These are phyloP conservation scores for Blepharisma stoltei DNA, from an alignment of 73 alveolate genomes.

Conservation along the genomic window DNA sequence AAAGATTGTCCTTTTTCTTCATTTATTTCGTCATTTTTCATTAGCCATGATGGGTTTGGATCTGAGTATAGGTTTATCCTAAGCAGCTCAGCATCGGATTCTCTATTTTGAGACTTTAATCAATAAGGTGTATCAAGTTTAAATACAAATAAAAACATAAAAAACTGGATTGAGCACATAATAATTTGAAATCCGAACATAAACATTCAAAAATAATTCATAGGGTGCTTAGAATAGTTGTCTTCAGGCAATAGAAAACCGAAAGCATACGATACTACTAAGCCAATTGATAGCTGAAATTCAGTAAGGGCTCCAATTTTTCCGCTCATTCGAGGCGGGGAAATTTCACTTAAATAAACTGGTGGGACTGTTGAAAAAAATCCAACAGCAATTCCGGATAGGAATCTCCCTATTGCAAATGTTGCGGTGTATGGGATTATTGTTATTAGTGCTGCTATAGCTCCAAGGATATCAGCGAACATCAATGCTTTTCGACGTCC, in stretches of 20 bases:
- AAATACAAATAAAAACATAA: constrained; percentile 5
- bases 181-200: background rate
- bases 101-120: background rate
- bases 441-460: background rate
- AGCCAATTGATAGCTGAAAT: background rate
- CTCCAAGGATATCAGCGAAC: background rate
- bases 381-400: constrained; percentile 19
- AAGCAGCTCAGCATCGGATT: background rate
- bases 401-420: constrained; percentile 3
- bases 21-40: no score
- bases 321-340: constrained; percentile 13
- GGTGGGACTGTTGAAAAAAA: constrained; percentile 6
- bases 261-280: background rate
- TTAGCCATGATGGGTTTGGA: no score
- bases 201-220: constrained; percentile 16
- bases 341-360: constrained; percentile 11
- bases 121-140: constrained; percentile 11
- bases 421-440: background rate
- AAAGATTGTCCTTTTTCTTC: background rate
- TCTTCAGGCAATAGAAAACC: constrained; percentile 6
- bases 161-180: background rate
- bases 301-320: background rate
- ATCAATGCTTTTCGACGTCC: constrained; percentile 8
- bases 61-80: no score
- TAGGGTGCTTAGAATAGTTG: background rate